phyloP scores from a whole-genome alignment of 2,329 filamentous ascomycete genomes.

The Epicoccum nigrum region DNA sequence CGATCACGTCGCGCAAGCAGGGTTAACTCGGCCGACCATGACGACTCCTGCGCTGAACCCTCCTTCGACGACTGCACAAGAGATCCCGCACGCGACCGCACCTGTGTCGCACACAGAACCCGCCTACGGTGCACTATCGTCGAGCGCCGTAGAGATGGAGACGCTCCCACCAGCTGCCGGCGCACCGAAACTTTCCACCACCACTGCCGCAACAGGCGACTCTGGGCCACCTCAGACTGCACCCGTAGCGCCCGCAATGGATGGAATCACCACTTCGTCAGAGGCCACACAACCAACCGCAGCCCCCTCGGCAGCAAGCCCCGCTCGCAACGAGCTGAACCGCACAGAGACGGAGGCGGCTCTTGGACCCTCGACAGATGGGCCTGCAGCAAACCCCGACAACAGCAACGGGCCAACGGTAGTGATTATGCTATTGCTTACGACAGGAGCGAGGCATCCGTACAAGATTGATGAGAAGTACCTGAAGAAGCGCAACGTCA shows the following conservation, averaged over 20 bases:
- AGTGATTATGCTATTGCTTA: slow-evolving; percentile 82
- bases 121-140: slow-evolving; percentile 28
- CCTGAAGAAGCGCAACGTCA: slow-evolving; percentile 78
- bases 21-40: slow-evolving; percentile 36
- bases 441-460: slow-evolving; percentile 81
- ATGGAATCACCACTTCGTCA: slow-evolving; percentile 18
- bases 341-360: slow-evolving; percentile 51
- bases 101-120: slow-evolving; percentile 32
- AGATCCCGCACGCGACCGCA: slow-evolving; percentile 27
- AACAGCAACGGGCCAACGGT: slow-evolving; percentile 55
- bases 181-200: slow-evolving; percentile 23
- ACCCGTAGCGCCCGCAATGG: slow-evolving; percentile 13
- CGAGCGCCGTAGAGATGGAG: slow-evolving; percentile 45
- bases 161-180: slow-evolving; percentile 33
- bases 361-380: slow-evolving; percentile 56
- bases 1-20: slow-evolving; percentile 23
- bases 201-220: slow-evolving; percentile 19
- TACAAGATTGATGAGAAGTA: slow-evolving; percentile 91
- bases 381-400: slow-evolving; percentile 48
- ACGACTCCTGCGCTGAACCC: slow-evolving; percentile 37
- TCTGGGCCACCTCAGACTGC: slow-evolving; percentile 24
- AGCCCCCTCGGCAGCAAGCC: slow-evolving; percentile 27
- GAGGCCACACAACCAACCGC: slow-evolving; percentile 20
- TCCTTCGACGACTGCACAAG: slow-evolving; percentile 33
- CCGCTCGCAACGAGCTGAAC: slow-evolving; percentile 38